Evolutionary conservation across 495 filamentous ascomycete species (phyloP).

Genomic region (Daldinia loculata): DNA sequence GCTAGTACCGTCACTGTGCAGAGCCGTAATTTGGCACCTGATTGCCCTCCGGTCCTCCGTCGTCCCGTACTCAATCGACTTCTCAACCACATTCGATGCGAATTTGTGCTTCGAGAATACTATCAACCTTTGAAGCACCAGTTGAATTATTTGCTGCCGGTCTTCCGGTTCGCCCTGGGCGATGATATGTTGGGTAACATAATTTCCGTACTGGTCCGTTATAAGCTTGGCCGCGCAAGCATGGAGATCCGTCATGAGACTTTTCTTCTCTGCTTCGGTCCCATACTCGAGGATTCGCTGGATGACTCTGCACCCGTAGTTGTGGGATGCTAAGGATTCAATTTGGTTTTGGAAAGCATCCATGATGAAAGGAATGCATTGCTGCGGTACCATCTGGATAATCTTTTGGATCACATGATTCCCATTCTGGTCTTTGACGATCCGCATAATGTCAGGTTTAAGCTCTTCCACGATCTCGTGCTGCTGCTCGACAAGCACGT

Average conservation of each 20-base stretch:
- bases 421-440: slow-evolving; percentile 90
- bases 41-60: slow-evolving; percentile 75
- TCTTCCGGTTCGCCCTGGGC: slow-evolving; percentile 81
- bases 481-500: slow-evolving; percentile 92
- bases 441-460: slow-evolving; percentile 76
- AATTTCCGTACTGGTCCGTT: slow-evolving; percentile 93
- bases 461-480: slow-evolving; percentile 83
- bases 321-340: slow-evolving; percentile 77
- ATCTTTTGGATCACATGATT: slow-evolving; percentile 98
- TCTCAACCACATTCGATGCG: slow-evolving; percentile 97
- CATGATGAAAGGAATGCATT: slow-evolving; percentile 90
- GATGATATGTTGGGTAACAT: slow-evolving; percentile 95
- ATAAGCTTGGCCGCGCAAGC: slow-evolving; percentile 75
- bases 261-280: slow-evolving; percentile 71
- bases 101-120: slow-evolving; percentile 92
- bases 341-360: slow-evolving; percentile 83
- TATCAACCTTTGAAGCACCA: slow-evolving; percentile 77
- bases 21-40: slow-evolving; percentile 68
- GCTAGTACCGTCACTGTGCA: slow-evolving; percentile 70
- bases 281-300: slow-evolving; percentile 93
- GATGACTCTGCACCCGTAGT: slow-evolving; percentile 92
- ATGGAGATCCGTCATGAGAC: slow-evolving; percentile 82
- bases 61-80: slow-evolving; percentile 81
- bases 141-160: slow-evolving; percentile 72
- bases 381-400: slow-evolving; percentile 82